Conservation (phyloP, 2,329 filamentous ascomycete genomes). For the Grosmannia clavigera region DNA sequence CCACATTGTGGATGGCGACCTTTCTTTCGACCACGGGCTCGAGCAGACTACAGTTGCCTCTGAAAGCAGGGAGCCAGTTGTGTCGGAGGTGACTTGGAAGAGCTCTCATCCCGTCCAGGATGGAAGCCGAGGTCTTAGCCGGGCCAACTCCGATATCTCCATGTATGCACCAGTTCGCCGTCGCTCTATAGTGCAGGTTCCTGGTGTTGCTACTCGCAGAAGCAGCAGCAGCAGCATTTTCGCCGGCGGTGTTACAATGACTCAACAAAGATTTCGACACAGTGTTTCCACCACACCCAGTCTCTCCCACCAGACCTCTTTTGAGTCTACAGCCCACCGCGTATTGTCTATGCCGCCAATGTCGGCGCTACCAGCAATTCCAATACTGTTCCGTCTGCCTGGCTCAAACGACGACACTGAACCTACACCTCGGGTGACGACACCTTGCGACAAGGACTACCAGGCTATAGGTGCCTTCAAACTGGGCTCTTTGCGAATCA, state of each 20-base stretch:
- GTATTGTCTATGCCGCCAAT: slow-evolving; percentile 10
- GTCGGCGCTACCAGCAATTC: slow-evolving; percentile 2
- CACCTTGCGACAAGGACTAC: slow-evolving; percentile 44
- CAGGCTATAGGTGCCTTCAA: slow-evolving; percentile 49
- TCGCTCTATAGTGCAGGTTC: slow-evolving; percentile 34
- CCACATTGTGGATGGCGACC: slow-evolving; percentile 24
- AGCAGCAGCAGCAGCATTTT: slow-evolving; percentile 15
- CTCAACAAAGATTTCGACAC: slow-evolving; percentile 23
- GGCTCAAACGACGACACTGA: slow-evolving; percentile 2
- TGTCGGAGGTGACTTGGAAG: slow-evolving; percentile 24
- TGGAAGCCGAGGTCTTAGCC: slow-evolving; percentile 19
- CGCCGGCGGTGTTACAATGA: slow-evolving; percentile 9
- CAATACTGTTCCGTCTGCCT: slow-evolving; percentile 2
- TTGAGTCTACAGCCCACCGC: slow-evolving; percentile 23
- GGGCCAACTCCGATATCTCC: slow-evolving; percentile 34
- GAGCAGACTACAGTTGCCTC: slow-evolving; percentile 22
- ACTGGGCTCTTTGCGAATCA: slow-evolving; percentile 49
- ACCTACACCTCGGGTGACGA: slow-evolving; percentile 25
- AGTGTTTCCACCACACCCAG: slow-evolving; percentile 26
- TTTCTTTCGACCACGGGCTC: slow-evolving; percentile 18
- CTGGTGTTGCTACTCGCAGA: slow-evolving; percentile 35
- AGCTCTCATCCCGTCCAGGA: slow-evolving; percentile 20
- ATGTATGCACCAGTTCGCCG: slow-evolving; percentile 35
- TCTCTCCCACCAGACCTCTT: slow-evolving; percentile 25
- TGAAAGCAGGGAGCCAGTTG: slow-evolving; percentile 21